Evolutionary conservation across 1,284 basidiomycete species (phyloP).

Genomic region (Cryptococcus hybrid): DNA sequence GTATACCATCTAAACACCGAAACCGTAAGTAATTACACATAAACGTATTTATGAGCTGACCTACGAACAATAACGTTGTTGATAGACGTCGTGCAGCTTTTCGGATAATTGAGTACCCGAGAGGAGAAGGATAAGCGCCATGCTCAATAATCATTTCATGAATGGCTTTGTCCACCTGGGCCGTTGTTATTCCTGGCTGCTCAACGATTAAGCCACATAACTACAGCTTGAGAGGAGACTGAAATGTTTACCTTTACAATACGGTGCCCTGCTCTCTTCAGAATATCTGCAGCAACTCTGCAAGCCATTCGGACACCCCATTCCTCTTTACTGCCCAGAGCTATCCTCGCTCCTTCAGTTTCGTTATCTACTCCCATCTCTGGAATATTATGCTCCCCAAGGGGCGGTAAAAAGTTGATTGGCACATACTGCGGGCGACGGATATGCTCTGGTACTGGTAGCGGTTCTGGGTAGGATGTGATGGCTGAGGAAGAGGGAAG

Average conservation of each 20-base stretch:
- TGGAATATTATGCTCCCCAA: constrained; percentile 47
- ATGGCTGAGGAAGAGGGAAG: constrained; percentile 30
- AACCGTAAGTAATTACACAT: not conserved
- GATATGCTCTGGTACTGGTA: constrained; percentile 62
- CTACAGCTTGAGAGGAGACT: not conserved
- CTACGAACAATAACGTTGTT: constrained; percentile 64
- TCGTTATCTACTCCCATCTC: constrained; percentile 54
- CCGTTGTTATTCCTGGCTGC: constrained; percentile 72
- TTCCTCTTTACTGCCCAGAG: constrained; percentile 62
- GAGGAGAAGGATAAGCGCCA: constrained; percentile 83
- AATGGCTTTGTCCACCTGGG: constrained; percentile 65
- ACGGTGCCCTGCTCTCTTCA: constrained; percentile 57
- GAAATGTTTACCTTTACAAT: constrained; percentile 58
- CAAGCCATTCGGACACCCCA: constrained; percentile 60
- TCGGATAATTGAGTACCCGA: constrained; percentile 78
- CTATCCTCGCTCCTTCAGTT: constrained; percentile 52
- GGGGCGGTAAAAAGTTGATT: constrained; percentile 41
- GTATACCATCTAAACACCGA: constrained; percentile 34
- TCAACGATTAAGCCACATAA: not conserved
- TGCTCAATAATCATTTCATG: constrained; percentile 67
- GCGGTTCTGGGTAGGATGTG: constrained; percentile 46
- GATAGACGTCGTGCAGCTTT: constrained; percentile 74
- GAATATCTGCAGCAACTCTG: constrained; percentile 60
- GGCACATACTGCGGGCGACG: constrained; percentile 61
- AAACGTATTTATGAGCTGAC: constrained; percentile 8